Evolutionary conservation across 1,284 basidiomycete species (phyloP).

Genomic region (Trichosporon sp.): DNA sequence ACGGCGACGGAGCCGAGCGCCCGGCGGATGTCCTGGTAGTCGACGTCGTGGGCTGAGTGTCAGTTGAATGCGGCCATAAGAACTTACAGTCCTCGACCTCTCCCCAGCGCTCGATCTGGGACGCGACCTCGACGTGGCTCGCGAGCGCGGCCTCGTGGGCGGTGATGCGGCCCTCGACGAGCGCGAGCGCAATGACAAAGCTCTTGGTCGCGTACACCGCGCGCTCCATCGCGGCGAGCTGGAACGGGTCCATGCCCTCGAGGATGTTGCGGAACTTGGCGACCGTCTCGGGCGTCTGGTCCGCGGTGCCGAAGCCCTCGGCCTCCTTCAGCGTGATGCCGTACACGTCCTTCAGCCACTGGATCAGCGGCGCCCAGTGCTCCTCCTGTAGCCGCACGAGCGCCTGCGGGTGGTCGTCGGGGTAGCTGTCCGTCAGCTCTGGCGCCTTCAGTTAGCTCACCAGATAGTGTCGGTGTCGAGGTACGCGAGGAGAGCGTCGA

Average conservation of each 20-base stretch:
- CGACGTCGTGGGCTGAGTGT: slow-evolving; percentile 81
- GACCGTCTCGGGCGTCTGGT: slow-evolving; percentile 66
- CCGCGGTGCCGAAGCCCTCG: slow-evolving; percentile 62
- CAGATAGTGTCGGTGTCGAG: slow-evolving; percentile 94
- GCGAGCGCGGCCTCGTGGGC: slow-evolving; percentile 78
- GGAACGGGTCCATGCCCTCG: slow-evolving; percentile 67
- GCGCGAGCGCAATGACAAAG: slow-evolving; percentile 79
- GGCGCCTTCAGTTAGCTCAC: slow-evolving; percentile 51
- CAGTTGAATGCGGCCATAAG: not conserved
- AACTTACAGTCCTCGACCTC: slow-evolving; percentile 95
- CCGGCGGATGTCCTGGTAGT: slow-evolving; percentile 86
- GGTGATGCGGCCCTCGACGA: slow-evolving; percentile 69
- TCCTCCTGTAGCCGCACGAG: slow-evolving; percentile 75
- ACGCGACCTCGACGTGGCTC: slow-evolving; percentile 86
- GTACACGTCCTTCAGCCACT: slow-evolving; percentile 69
- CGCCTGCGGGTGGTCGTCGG: slow-evolving; percentile 67
- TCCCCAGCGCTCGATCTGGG: slow-evolving; percentile 95
- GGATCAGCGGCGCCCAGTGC: slow-evolving; percentile 84
- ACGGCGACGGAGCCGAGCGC: slow-evolving; percentile 76
- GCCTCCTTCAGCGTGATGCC: slow-evolving; percentile 64
- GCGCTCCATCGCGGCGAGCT: slow-evolving; percentile 89
- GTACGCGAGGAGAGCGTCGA: slow-evolving; percentile 73
- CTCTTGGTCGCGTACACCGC: slow-evolving; percentile 87
- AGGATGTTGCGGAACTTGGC: slow-evolving; percentile 60
- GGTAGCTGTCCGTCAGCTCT: slow-evolving; percentile 59